Conservation (phyloP, 1,139 yeast genomes). For the Saccharomyces hybrid region DNA sequence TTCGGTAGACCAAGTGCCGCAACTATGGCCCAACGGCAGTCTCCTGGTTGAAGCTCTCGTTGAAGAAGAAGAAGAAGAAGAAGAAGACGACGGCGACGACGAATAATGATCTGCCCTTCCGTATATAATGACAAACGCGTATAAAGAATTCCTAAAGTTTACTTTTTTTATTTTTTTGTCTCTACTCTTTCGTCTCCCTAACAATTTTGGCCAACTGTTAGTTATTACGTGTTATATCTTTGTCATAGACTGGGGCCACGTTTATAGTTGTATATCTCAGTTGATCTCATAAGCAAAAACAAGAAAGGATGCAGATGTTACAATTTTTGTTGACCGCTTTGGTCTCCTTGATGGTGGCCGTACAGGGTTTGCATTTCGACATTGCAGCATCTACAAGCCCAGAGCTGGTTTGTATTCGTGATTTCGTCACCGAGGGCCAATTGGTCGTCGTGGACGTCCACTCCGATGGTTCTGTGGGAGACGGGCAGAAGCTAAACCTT, state of each 20-base stretch:
- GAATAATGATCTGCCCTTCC: conserved; percentile 2
- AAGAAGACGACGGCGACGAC: conserved; percentile 14
- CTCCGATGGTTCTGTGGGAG: conserved; percentile 67
- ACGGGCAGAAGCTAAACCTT: conserved; percentile 72
- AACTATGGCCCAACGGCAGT: conserved; percentile 60
- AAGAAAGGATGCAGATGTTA: background rate
- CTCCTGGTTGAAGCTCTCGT: conserved; percentile 42
- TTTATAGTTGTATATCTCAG: background rate
- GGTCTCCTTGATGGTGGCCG: background rate
- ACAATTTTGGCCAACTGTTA: background rate
- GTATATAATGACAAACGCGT: background rate
- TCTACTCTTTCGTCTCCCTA: background rate
- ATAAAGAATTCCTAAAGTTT: background rate
- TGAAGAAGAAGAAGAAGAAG: conserved; percentile 32
- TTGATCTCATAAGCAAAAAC: background rate
- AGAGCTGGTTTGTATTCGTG: conserved; percentile 70
- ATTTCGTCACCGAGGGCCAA: conserved; percentile 76
- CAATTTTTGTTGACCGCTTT: conserved; percentile 1
- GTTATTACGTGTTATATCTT: background rate
- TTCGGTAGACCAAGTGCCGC: conserved; percentile 35
- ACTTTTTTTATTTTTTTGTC: background rate
- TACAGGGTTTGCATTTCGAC: conserved; percentile 29
- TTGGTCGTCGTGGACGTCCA: conserved; percentile 75
- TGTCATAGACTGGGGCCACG: background rate
- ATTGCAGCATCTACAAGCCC: conserved; percentile 35